Base-by-base conservation (phyloP, 164 flowering plant species). In the Macadamia tetraphylla region DNA sequence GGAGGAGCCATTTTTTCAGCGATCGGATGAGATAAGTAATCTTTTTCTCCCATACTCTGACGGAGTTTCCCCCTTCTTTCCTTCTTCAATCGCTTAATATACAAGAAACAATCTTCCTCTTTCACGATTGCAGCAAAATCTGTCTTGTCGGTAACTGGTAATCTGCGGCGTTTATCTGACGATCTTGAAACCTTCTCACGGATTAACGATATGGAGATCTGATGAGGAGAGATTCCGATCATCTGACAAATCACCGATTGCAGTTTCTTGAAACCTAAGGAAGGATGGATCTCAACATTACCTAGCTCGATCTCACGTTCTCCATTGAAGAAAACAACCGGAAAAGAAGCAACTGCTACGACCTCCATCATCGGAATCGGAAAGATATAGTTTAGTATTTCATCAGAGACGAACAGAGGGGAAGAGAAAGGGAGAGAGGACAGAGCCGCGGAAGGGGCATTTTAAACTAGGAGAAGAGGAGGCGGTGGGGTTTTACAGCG, bases 291-390 rank as follows among this genome's bases (percentile, higher is more conserved):
- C 8, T 8, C 29, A 51, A 88, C 68, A 48, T 74, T 59, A 0
- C 93, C 93, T 60, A 86, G 61, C 71, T 68, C 71, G 29, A 71
- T 78, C 67, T 88, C 89, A 3, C 68, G 48, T 64, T 81, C 82
- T 23, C 94, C 96, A 71, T 90, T 89, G 81, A 35, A 82, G 76
- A 88, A 84, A 1, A 82, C 71, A 11, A 82, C 85, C 67, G 88
- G 88, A 32, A 86, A 74, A 6, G 71, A 48, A 9, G 51, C 62
- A 0, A 64, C 59, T 5, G 52, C 9, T n/a, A 32, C 9, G 23
- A 13, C 18, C 32, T 60, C 73, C 76, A 31, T 51, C 80, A 72
- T 74, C 15, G 2, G 0, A 35, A 35, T 2, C 40, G 40, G 23
- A 23, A 23, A 35, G 40, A 35, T 35, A 2, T 35, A 5, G 0